Percentiles rank a stretch among this genome's conserved stretches.
phyloP scores from a whole-genome alignment of 768 basidiomycete genomes.

The Podaxis sp. region DNA sequence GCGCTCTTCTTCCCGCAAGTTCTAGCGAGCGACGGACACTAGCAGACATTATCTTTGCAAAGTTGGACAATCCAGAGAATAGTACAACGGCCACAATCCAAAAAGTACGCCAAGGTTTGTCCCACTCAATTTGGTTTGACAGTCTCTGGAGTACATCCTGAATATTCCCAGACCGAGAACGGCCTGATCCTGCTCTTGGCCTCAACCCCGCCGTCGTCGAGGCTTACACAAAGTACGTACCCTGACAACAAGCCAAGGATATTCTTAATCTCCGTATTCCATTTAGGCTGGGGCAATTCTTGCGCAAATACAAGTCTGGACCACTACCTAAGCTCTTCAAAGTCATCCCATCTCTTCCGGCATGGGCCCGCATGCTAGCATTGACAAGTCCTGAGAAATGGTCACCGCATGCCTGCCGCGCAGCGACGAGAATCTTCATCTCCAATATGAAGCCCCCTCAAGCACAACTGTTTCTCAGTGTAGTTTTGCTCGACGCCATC shows the following conservation, averaged over 20 bases:
- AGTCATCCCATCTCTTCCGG: constrained; percentile 91
- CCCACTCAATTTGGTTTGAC: neutral
- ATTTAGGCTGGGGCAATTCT: constrained; percentile 74
- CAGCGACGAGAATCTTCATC: constrained; percentile 92
- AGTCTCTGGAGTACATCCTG: neutral
- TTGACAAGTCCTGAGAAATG: constrained; percentile 90
- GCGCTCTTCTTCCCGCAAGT: constrained; percentile 73
- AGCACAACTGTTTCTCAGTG: constrained; percentile 87
- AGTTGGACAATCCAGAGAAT: constrained; percentile 68
- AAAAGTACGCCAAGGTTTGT: constrained; percentile 55
- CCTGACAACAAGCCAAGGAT: neutral
- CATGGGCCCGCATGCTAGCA: constrained; percentile 94
- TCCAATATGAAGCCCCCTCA: constrained; percentile 96
- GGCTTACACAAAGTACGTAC: constrained; percentile 82
- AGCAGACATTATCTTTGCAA: constrained; percentile 95
- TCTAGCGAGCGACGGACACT: constrained; percentile 77
- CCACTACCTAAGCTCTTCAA: constrained; percentile 97
- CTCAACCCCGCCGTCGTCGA: constrained; percentile 91
- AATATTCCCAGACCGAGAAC: constrained; percentile 36
- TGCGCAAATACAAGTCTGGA: constrained; percentile 89
- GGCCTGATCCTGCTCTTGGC: constrained; percentile 79
- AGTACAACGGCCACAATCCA: constrained; percentile 51
- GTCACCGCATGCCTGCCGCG: constrained; percentile 93
- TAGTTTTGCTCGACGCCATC: constrained; percentile 86
- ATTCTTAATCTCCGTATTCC: neutral